Base-by-base conservation (phyloP, 345 rosid genomes). In the Leavenworthia alabamica region DNA sequence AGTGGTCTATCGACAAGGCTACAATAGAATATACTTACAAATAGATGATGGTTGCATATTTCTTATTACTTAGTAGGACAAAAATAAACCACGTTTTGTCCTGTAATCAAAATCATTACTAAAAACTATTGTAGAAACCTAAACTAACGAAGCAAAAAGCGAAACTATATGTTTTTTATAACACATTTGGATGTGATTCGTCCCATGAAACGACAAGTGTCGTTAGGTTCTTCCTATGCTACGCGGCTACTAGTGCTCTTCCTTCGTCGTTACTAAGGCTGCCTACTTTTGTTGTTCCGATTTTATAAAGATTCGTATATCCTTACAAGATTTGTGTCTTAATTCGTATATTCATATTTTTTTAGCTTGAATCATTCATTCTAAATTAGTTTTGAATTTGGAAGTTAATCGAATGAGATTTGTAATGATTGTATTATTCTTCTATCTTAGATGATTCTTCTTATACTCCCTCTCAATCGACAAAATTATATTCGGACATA, bases 191-290 rank as follows among this genome's bases (percentile, higher is more conserved):
- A 35, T 48, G 60, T 71, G 53, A 63, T 41, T 71, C 32, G 75
- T 64, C 66, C 41, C 55, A 64, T 64, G 70, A 63, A 64, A 71
- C 70, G 75, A 71, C 75, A 71, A 64, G 65, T 60, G 56, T 49
- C 15, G 70, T 71, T 71, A 71, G 75, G 75, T 64, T 65, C 56
- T 56, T 64, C 60, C 14, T 41, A 35, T 56, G 75, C 65, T 70
- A 71, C 70, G 75, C 75, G 75, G 70, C 75, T 32, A 64, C 75
- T 49, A 57, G 61, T 71, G 75, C 60, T 41, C 48, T 56, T 56
- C 26, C 17, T 63, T 33, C 47, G 60, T 64, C 64, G 48, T 50
- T 59, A 45, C 12, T 55, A 53, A 54, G 22, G 31, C 52, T 57
- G 37, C 58, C 63, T 70, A 7, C 57, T 62, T 70, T 70, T 68